These are phyloP conservation scores for Kazachstania viticola DNA, from an alignment of 805 yeast species.

Conservation along the genomic window DNA sequence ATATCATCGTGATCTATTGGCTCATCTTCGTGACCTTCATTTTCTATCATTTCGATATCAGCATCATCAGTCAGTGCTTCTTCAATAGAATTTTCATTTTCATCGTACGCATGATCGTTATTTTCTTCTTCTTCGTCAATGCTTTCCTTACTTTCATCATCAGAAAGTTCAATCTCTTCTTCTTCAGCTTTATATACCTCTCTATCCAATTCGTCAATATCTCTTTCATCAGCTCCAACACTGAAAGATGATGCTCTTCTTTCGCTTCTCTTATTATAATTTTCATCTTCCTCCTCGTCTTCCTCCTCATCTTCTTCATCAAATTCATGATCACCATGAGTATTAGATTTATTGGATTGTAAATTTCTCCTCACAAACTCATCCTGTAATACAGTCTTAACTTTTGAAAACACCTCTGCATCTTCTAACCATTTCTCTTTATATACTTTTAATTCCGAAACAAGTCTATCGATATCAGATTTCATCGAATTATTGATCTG, in stretches of 20 bases:
- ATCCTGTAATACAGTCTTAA: constrained; percentile 16
- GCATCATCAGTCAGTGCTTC: not conserved
- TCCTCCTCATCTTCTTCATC: constrained; percentile 9
- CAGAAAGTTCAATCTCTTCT: constrained; percentile 1
- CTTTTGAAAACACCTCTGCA: constrained; percentile 20
- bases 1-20: not conserved
- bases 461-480: constrained; percentile 14
- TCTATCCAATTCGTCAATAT: not conserved
- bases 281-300: constrained; percentile 6
- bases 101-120: too few species aligned
- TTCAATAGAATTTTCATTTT: too few species aligned
- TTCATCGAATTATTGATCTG: constrained; percentile 16
- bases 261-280: constrained; percentile 4
- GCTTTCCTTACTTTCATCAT: not conserved
- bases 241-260: too few species aligned
- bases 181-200: not conserved
- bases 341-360: constrained; percentile 3
- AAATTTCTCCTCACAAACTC: constrained; percentile 16
- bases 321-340: constrained; percentile 6
- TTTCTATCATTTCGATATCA: not conserved
- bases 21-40: constrained; percentile 1
- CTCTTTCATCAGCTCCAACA: not conserved
- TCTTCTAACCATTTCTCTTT: constrained; percentile 23
- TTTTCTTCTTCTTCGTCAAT: not conserved
- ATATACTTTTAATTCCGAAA: constrained; percentile 12